Conservation (phyloP, 2,329 filamentous ascomycete species). For the Helotiales sp. region DNA sequence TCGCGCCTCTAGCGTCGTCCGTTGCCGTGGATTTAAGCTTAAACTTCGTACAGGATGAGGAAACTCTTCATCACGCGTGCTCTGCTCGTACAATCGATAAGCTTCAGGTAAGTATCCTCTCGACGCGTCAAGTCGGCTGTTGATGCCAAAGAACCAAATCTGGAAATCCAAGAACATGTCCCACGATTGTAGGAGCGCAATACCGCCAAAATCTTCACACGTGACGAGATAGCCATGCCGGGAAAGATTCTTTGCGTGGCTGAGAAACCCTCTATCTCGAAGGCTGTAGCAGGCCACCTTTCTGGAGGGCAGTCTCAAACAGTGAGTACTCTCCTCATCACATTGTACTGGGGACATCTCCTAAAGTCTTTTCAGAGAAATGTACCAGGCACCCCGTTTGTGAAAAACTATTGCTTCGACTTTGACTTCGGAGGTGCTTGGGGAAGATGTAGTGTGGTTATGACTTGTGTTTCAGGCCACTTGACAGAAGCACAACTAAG, state of each 20-base stretch:
- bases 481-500: constrained; percentile 80
- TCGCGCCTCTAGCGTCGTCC: background rate
- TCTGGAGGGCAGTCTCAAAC: constrained; percentile 72
- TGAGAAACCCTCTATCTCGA: constrained; percentile 93
- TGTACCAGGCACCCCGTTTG: constrained; percentile 53
- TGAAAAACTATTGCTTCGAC: constrained; percentile 92
- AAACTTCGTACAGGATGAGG: background rate
- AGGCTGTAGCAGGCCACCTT: constrained; percentile 87
- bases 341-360: background rate
- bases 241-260: constrained; percentile 71
- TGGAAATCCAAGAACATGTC: background rate
- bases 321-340: constrained; percentile 48
- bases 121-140: background rate
- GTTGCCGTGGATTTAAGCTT: constrained; percentile 9
- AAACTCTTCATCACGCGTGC: constrained; percentile 9
- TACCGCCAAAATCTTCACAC: background rate
- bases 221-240: constrained; percentile 21
- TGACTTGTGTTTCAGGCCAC: constrained; percentile 93
- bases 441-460: constrained; percentile 82
- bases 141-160: background rate
- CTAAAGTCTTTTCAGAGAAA: constrained; percentile 21
- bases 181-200: background rate
- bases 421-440: constrained; percentile 82
- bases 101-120: background rate
- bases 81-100: background rate